A percentile compares a stretch with the other conserved stretches of the same genome.
Conservation (phyloP, 495 filamentous ascomycete species). For the Penicillium coprophilum region DNA sequence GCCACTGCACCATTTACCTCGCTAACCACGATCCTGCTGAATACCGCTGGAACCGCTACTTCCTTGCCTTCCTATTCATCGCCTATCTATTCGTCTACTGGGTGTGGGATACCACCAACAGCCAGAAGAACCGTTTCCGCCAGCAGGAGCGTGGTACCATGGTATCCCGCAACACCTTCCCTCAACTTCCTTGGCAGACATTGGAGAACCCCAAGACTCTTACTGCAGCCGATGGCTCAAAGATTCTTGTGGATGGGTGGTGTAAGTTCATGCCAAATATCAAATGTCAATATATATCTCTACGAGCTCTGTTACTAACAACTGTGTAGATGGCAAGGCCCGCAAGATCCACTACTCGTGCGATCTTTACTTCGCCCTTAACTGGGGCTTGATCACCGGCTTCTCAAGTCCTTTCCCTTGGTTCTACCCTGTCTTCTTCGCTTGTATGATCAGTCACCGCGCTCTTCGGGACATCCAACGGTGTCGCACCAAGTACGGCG, state of each 20-base stretch:
- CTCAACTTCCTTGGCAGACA: slow-evolving; percentile 88
- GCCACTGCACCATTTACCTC: slow-evolving; percentile 93
- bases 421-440: slow-evolving; percentile 96
- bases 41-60: slow-evolving; percentile 74
- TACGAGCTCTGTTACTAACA: slow-evolving; percentile 10
- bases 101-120: slow-evolving; percentile 88
- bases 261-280: slow-evolving; percentile 48
- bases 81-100: slow-evolving; percentile 86
- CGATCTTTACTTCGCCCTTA: slow-evolving; percentile 74
- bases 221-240: slow-evolving; percentile 71
- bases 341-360: slow-evolving; percentile 96
- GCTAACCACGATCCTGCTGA: slow-evolving; percentile 80
- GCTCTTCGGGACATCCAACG: slow-evolving; percentile 79
- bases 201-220: slow-evolving; percentile 87
- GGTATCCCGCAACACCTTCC: slow-evolving; percentile 77
- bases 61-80: slow-evolving; percentile 63
- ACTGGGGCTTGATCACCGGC: slow-evolving; percentile 65
- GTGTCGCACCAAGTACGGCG: slow-evolving; percentile 87
- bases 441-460: slow-evolving; percentile 87
- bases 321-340: slow-evolving; percentile 63
- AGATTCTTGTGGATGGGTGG: slow-evolving; percentile 88
- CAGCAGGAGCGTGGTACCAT: slow-evolving; percentile 74
- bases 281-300: too few relatives aligned
- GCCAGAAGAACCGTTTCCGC: slow-evolving; percentile 94
- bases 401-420: slow-evolving; percentile 87